phyloP scores from a whole-genome alignment of 495 filamentous ascomycete genomes.

The Daldinia vernicosa region DNA sequence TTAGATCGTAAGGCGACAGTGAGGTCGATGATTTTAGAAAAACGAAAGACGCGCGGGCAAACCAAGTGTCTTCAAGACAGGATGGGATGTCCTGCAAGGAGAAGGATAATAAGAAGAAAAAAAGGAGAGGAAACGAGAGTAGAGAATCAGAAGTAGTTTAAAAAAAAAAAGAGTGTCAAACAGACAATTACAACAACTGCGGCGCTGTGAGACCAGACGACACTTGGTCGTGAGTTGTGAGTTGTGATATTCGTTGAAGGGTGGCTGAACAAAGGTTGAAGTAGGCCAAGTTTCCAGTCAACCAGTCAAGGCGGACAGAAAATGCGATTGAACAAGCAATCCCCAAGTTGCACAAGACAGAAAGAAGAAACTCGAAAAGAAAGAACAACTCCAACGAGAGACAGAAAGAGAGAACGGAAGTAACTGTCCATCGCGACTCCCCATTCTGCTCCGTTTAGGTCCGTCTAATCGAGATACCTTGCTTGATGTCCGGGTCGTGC shows the following conservation, averaged over 20 bases:
- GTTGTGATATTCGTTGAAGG: slow-evolving; percentile 29
- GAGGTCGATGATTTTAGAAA: slow-evolving; percentile 19
- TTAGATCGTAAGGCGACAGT: slow-evolving; percentile 20
- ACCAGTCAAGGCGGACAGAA: slow-evolving; percentile 22
- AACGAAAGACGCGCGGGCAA: slow-evolving; percentile 36
- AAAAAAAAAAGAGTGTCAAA: slow-evolving; percentile 37
- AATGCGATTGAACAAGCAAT: slow-evolving; percentile 7
- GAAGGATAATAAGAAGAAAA: slow-evolving; percentile 7
- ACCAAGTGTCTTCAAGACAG: slow-evolving; percentile 42
- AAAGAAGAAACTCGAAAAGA: slow-evolving; percentile 19
- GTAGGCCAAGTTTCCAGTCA: slow-evolving; percentile 21
- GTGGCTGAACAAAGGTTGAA: slow-evolving; percentile 23
- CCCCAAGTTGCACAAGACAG: slow-evolving; percentile 7
- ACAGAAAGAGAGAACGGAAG: slow-evolving; percentile 18
- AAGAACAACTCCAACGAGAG: slow-evolving; percentile 9
- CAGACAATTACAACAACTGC: slow-evolving; percentile 21
- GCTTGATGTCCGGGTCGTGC: slow-evolving; percentile 28
- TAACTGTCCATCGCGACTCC: slow-evolving; percentile 22
- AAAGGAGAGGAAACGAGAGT: slow-evolving; percentile 34
- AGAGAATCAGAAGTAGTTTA: slow-evolving; percentile 27
- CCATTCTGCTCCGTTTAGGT: slow-evolving; percentile 9
- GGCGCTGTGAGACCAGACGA: slow-evolving; percentile 33
- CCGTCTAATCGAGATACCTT: slow-evolving; percentile 3
- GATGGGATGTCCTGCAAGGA: slow-evolving; percentile 28
- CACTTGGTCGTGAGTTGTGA: slow-evolving; percentile 34